Evolutionary conservation across 2,329 filamentous ascomycete species (phyloP).

Genomic region (Hypoxylon sp.): DNA sequence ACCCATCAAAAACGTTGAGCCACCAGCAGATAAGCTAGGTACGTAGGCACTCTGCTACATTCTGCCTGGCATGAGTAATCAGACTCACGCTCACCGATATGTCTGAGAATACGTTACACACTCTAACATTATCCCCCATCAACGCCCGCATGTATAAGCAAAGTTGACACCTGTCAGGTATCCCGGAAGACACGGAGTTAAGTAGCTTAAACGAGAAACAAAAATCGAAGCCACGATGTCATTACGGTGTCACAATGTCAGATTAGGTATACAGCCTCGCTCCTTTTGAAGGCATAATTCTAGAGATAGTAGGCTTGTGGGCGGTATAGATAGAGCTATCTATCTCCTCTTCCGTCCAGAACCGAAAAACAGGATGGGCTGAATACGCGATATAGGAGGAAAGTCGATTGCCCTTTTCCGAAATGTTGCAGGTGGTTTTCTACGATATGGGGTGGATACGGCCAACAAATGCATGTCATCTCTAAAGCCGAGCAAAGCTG

Average conservation of each 20-base stretch:
- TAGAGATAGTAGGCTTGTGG: no score
- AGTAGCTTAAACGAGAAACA: neutral
- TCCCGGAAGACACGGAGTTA: neutral
- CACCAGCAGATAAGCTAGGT: no score
- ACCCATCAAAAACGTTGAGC: no score
- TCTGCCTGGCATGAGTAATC: no score
- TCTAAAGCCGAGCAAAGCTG: neutral
- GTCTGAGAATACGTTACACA: no score
- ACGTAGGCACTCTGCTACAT: no score
- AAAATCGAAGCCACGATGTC: neutral
- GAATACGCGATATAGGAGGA: neutral
- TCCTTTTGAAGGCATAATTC: neutral
- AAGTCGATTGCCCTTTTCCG: neutral
- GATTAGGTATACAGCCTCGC: neutral
- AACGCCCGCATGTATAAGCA: neutral
- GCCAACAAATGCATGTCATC: constrained; percentile 5
- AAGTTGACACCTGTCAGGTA: neutral
- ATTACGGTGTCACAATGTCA: neutral
- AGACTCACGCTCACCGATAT: no score
- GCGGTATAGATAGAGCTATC: neutral
- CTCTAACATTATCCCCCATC: no score
- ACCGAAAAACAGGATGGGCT: neutral
- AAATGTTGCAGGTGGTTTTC: constrained; percentile 13
- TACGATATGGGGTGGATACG: neutral
- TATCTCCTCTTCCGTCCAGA: neutral